Conservation (phyloP, 2,329 filamentous ascomycete genomes). For the Microcera coccophila region DNA sequence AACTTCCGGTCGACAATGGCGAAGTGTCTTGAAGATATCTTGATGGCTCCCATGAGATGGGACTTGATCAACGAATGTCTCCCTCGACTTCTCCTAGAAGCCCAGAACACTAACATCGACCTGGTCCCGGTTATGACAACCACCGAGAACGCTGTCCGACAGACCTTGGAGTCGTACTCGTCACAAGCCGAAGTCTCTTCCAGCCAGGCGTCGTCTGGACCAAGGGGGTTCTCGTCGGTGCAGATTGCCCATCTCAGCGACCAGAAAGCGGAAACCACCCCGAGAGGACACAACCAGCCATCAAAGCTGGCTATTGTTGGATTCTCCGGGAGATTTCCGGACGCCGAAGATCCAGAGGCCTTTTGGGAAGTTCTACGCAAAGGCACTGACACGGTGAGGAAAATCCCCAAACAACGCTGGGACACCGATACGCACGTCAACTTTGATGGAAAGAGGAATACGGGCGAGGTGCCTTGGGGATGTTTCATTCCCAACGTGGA, state of each 20-base stretch:
- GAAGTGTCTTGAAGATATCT: slow-evolving; percentile 1
- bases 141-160: background rate
- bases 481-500: slow-evolving; percentile 68
- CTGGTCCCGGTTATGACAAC: no score
- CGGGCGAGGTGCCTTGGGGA: slow-evolving; percentile 64
- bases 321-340: slow-evolving; percentile 43
- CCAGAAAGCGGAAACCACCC: no score
- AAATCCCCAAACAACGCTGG: slow-evolving; percentile 63
- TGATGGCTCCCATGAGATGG: slow-evolving; percentile 8
- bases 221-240: no score
- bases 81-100: no score
- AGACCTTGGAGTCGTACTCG: slow-evolving; percentile 5
- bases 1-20: slow-evolving; percentile 2
- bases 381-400: slow-evolving; percentile 62
- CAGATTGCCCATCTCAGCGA: slow-evolving; percentile 13
- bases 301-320: slow-evolving; percentile 79
- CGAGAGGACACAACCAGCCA: no score
- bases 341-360: slow-evolving; percentile 39
- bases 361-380: slow-evolving; percentile 64
- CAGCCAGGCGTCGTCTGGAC: no score
- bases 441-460: slow-evolving; percentile 65
- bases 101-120: no score
- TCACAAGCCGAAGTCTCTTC: background rate
- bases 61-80: slow-evolving; percentile 10
- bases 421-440: slow-evolving; percentile 65